phyloP scores from a whole-genome alignment of 2,329 filamentous ascomycete genomes.

The Sporothrix inflata region DNA sequence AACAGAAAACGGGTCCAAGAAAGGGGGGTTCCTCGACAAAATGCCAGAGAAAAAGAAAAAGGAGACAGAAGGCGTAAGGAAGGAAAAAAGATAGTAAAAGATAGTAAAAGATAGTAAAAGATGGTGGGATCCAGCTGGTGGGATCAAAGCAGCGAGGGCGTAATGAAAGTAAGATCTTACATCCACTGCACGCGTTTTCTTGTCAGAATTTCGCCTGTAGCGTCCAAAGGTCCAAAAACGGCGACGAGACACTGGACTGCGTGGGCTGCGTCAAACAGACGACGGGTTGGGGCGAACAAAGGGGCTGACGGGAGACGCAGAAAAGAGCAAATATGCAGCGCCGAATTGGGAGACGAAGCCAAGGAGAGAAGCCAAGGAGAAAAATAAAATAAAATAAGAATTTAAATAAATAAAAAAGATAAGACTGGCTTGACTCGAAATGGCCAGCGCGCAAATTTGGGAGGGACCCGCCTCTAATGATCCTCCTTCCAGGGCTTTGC shows the following conservation, averaged over 20 bases:
- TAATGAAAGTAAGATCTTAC: not conserved
- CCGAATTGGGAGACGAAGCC: slow-evolving; percentile 6
- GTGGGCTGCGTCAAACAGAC: slow-evolving; percentile 19
- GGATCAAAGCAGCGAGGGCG: slow-evolving; percentile 1
- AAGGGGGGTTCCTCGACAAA: not conserved
- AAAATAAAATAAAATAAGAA: not conserved
- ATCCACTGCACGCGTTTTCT: slow-evolving; percentile 5
- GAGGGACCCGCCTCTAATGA: not conserved
- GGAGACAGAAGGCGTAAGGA: not conserved
- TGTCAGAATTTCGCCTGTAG: not conserved
- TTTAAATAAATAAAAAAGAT: slow-evolving; percentile 2
- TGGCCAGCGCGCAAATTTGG: slow-evolving; percentile 3
- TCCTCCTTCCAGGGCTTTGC: not conserved
- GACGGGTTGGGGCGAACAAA: slow-evolving; percentile 7
- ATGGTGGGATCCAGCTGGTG: slow-evolving; percentile 1
- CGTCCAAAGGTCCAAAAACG: not conserved
- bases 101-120: not conserved
- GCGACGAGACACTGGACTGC: not conserved
- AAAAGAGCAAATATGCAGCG: not conserved
- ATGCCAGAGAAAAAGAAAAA: not conserved
- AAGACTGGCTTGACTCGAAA: not conserved
- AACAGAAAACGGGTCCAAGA: not conserved
- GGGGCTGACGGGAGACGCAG: slow-evolving; percentile 3
- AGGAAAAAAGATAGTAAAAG: not conserved
- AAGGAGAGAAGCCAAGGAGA: not conserved